A percentile compares a stretch with the other conserved stretches of the same genome.
These are phyloP conservation scores for Mycosarcoma maydis DNA, from an alignment of 1,284 basidiomycete species.

Conservation along the genomic window DNA sequence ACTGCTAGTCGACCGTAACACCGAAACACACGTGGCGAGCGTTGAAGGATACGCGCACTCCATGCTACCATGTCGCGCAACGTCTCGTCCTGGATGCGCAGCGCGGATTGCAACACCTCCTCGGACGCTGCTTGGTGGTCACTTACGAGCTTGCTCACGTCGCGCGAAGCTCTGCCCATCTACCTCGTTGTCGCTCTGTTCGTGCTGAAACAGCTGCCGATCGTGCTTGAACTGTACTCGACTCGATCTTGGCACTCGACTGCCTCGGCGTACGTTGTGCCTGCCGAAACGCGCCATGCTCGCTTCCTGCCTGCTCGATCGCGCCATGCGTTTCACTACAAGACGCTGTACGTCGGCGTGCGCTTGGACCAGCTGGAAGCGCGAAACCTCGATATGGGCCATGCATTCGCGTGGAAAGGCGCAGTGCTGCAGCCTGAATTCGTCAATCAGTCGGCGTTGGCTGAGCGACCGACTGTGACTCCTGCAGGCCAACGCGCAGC, in stretches of 20 bases:
- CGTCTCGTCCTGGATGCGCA: neutral
- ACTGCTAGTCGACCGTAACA: neutral
- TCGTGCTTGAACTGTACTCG: constrained; percentile 19
- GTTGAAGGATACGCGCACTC: no score
- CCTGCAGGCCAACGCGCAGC: constrained; percentile 2
- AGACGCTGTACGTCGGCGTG: constrained; percentile 74
- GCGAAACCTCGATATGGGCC: constrained; percentile 71
- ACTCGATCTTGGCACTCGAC: neutral
- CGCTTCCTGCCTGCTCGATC: constrained; percentile 72
- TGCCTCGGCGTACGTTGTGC: constrained; percentile 35
- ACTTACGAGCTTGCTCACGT: no score
- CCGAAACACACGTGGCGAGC: neutral
- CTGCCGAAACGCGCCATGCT: constrained; percentile 69
- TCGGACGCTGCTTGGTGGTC: neutral
- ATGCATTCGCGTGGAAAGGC: constrained; percentile 63
- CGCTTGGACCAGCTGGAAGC: constrained; percentile 74
- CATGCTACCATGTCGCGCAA: neutral
- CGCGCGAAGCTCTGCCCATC: constrained; percentile 5
- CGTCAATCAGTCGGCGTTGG: constrained; percentile 21
- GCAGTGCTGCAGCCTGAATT: constrained; percentile 19
- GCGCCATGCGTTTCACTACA: constrained; percentile 75
- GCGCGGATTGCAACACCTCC: neutral
- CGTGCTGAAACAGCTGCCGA: constrained; percentile 3
- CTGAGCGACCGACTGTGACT: constrained; percentile 6
- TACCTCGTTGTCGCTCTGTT: constrained; percentile 13